Base-by-base conservation (phyloP, 2,329 filamentous ascomycete genomes). In the Cadophora sp. region DNA sequence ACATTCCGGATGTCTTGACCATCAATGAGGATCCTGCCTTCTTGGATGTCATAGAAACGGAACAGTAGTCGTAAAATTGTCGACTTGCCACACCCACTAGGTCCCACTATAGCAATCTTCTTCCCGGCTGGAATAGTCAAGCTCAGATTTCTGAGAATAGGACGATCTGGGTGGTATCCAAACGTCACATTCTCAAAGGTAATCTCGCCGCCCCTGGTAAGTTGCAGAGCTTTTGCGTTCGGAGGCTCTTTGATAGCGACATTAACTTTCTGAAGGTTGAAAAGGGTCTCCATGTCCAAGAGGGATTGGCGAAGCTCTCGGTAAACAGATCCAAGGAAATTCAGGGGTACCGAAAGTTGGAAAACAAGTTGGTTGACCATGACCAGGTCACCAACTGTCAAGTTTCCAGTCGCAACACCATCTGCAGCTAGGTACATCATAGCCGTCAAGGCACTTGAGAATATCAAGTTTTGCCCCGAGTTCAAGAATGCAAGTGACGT, bases 301-400 rank as follows among this genome's bases (percentile, higher is more conserved):
- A 99, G 84, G 24, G 93, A 97, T 81, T 99, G 96, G 65, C 96
- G 87, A 63, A 99, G 85, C 81, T 99, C 96, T 73, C 96, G 91
- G 78, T 99, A 99, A 14, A 99, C 95, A 16, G 94, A 97, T n/a
- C 96, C 96, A 4, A 99, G 84, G 80, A 99, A 99, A 83, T 99
- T 99, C 68, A 99, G 86, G 0, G 96, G 96, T 4, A 99, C 93
- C 0, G 94, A 97, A 6, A 99, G 89, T 80, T 99, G 96, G 81
- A 99, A 99, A 67, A 99, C 94, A 20, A 99, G 89, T 82, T 98
- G 96, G 79, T 99, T 99, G 73, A 99, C 93, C 93, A 99, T 96
- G 77, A 99, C 96, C 39, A 99, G 84, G 77, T 99, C 96, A 66
- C 96, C 96, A 16, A 99, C 94, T 0, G 95, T 97, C 74, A 99